Conservation (phyloP, 2,329 filamentous ascomycete species). For the Proliferodiscus dingleyae region DNA sequence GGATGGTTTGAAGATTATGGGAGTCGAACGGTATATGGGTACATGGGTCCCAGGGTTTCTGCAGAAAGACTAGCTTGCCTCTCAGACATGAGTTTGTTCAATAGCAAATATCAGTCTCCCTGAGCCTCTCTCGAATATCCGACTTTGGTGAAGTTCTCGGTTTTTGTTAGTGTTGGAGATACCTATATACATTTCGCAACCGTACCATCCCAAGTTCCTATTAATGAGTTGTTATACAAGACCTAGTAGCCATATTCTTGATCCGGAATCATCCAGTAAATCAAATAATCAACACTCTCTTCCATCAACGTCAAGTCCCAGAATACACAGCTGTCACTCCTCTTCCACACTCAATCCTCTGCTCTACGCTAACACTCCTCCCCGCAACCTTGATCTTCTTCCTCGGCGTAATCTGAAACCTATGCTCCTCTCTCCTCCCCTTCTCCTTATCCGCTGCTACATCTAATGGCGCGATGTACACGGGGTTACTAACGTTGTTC, state of each 20-base stretch:
- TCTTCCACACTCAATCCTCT: slow-evolving; percentile 81
- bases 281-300: background rate
- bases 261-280: background rate
- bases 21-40: slow-evolving; percentile 15
- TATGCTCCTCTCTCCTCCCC: slow-evolving; percentile 61
- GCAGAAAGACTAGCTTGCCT: slow-evolving; percentile 20
- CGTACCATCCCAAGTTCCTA: background rate
- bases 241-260: background rate
- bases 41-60: slow-evolving; percentile 14
- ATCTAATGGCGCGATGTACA: slow-evolving; percentile 75
- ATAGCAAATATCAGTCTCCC: slow-evolving; percentile 3
- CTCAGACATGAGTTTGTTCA: slow-evolving; percentile 16
- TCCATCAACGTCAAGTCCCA: slow-evolving; percentile 28
- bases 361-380: slow-evolving; percentile 71
- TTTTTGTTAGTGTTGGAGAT: background rate
- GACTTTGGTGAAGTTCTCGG: background rate
- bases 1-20: slow-evolving; percentile 8
- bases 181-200: too few species aligned
- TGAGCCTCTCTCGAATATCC: background rate
- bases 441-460: slow-evolving; percentile 55
- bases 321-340: slow-evolving; percentile 82
- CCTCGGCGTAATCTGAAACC: slow-evolving; percentile 76
- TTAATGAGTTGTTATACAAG: slow-evolving; percentile 2
- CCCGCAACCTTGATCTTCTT: slow-evolving; percentile 66
- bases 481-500: slow-evolving; percentile 70